phyloP scores from a whole-genome alignment of 129 eudicot genomes.

The Helianthus annuus region DNA sequence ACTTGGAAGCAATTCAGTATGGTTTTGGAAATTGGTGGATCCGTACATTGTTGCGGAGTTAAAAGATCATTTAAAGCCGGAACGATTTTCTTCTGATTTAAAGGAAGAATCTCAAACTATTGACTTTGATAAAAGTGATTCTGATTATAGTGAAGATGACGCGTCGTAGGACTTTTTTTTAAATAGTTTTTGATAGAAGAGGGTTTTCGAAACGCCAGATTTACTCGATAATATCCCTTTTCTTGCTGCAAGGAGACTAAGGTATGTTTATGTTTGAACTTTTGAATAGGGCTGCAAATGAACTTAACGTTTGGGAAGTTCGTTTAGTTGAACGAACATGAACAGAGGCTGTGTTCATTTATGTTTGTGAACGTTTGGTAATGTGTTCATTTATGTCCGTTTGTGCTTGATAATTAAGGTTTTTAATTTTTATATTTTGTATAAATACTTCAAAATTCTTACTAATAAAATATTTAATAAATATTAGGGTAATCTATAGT shows the following conservation, averaged over 20 bases:
- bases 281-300: neutral
- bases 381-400: too few species aligned
- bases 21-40: slow-evolving; percentile 72
- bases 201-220: neutral
- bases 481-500: too few species aligned
- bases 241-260: slow-evolving; percentile 13
- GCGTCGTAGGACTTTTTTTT: slow-evolving; percentile 20
- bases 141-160: slow-evolving; percentile 36
- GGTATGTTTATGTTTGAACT: slow-evolving; percentile 27
- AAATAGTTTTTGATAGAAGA: slow-evolving; percentile 11
- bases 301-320: too few species aligned
- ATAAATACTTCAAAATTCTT: too few species aligned
- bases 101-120: slow-evolving; percentile 20
- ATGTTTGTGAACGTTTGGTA: too few species aligned
- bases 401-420: too few species aligned
- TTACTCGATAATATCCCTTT: neutral
- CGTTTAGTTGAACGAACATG: too few species aligned
- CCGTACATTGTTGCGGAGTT: slow-evolving; percentile 65
- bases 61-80: slow-evolving; percentile 49
- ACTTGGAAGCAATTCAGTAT: slow-evolving; percentile 58
- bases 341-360: too few species aligned
- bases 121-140: slow-evolving; percentile 40
- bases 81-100: slow-evolving; percentile 25
- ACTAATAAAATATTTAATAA: too few species aligned
- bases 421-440: too few species aligned